phyloP scores from a whole-genome alignment of 2,329 filamentous ascomycete genomes.

The Cytospora piceicola region DNA sequence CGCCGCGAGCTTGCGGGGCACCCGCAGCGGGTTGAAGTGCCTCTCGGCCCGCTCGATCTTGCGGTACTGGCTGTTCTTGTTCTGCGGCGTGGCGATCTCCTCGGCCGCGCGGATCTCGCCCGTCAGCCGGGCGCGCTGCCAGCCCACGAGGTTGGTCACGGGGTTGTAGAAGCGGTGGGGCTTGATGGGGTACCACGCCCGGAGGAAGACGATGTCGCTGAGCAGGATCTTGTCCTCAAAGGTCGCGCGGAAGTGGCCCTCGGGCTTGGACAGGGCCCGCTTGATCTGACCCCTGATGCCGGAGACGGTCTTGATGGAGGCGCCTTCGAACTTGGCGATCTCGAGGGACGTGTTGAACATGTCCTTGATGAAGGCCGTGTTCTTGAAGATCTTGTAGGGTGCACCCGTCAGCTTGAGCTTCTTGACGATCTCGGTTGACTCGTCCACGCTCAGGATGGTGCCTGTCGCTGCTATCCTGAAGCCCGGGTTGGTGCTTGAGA shows the following conservation, averaged over 20 bases:
- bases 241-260: slow-evolving; percentile 93
- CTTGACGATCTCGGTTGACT: slow-evolving; percentile 97
- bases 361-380: slow-evolving; percentile 97
- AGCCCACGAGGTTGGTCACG: slow-evolving; percentile 89
- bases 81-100: slow-evolving; percentile 74
- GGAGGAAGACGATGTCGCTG: slow-evolving; percentile 93
- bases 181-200: slow-evolving; percentile 95
- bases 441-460: slow-evolving; percentile 90
- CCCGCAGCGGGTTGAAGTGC: slow-evolving; percentile 77
- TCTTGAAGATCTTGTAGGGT: slow-evolving; percentile 98
- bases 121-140: slow-evolving; percentile 92
- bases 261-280: slow-evolving; percentile 87
- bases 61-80: slow-evolving; percentile 85
- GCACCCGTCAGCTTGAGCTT: slow-evolving; percentile 95
- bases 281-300: slow-evolving; percentile 98
- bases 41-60: slow-evolving; percentile 66
- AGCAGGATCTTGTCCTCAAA: slow-evolving; percentile 99
- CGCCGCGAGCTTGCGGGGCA: slow-evolving; percentile 80
- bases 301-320: slow-evolving; percentile 92
- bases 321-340: slow-evolving; percentile 97
- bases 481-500: slow-evolving; percentile 81
- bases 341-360: slow-evolving; percentile 96
- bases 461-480: slow-evolving; percentile 95
- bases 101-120: slow-evolving; percentile 84
- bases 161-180: slow-evolving; percentile 97